Base-by-base conservation (phyloP, 768 basidiomycete species). In the Serendipita sp. region DNA sequence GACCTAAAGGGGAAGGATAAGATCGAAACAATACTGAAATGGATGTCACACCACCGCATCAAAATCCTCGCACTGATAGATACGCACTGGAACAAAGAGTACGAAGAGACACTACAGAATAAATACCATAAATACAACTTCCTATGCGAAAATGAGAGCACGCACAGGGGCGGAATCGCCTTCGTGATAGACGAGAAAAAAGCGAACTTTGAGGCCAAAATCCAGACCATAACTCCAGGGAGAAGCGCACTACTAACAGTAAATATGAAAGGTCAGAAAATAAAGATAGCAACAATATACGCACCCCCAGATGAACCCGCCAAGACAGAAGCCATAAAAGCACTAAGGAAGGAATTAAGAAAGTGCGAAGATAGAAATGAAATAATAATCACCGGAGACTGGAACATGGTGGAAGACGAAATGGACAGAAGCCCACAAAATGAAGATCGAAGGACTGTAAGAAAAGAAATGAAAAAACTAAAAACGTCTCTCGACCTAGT, bases 341-440 rank as follows among this genome's bases (percentile, higher is more conserved):
- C n/a, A 18, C 48, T 52, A 18, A 52, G 48, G 16, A 18, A 52
- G n/a, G n/a, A 6, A n/a, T 31, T 52, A 18, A 16, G 8, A 18
- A 5, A 52, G 8, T 5, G 29, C 5, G 18, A 18, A 8, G 29
- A 52, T 16, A 52, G n/a, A 52, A 52, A 52, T 16, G 48, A 52
- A 52, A 52, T 52, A 52, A 52, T 52, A 52, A 18, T 52, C 29
- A 52, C 48, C 4, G 48, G 48, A 5, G 48, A 52, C 29, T 52
- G n/a, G 18, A 52, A 52, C n/a, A 52, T 52, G 48, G 48, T 52
- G n/a, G 48, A 52, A n/a, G n/a, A 52, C 48, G 48, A 52, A n/a
- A 52, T 5, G 16, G 48, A 52, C 48, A 52, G 48, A n/a, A 23
- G 18, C n/a, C 48, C 48, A 23, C 48, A 4, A 5, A 18, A 52